phyloP scores from a whole-genome alignment of 2,329 filamentous ascomycete species.

The Aspergillus carbonarius region DNA sequence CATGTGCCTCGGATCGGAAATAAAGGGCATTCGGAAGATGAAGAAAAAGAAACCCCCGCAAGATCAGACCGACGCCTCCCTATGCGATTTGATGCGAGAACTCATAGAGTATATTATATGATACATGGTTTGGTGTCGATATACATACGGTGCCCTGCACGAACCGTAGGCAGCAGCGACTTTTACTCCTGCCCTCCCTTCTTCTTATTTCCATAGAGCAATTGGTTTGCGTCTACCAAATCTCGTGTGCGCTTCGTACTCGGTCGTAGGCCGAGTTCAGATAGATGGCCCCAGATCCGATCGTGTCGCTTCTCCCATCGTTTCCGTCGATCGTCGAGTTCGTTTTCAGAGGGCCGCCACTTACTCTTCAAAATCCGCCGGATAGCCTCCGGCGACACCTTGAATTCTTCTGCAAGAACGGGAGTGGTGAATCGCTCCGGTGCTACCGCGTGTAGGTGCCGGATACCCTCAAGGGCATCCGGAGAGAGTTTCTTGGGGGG shows the following conservation, averaged over 20 bases:
- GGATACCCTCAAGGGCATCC: constrained; percentile 86
- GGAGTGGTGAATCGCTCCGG: constrained; percentile 74
- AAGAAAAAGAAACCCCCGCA: background rate
- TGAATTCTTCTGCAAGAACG: constrained; percentile 73
- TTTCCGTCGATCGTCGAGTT: constrained; percentile 40
- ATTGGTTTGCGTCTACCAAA: constrained; percentile 24
- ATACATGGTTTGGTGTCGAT: background rate
- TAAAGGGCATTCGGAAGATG: background rate
- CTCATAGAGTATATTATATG: background rate
- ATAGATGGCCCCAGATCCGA: constrained; percentile 47
- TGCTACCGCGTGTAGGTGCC: constrained; percentile 74
- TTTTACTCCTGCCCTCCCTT: constrained; percentile 5
- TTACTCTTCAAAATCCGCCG: constrained; percentile 72
- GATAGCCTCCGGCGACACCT: constrained; percentile 83
- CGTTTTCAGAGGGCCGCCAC: constrained; percentile 43
- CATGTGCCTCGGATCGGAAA: background rate
- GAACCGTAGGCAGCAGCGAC: background rate
- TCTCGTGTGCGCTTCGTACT: constrained; percentile 45
- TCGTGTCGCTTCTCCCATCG: constrained; percentile 48
- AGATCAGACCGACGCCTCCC: background rate
- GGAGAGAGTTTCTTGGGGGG: constrained; percentile 86
- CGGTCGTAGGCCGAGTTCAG: constrained; percentile 56
- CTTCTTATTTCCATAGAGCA: constrained; percentile 24
- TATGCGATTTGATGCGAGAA: background rate
- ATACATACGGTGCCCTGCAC: background rate